Base-by-base conservation (phyloP, 352 stramenopile species). In the Aphanomyces cochlioides region DNA sequence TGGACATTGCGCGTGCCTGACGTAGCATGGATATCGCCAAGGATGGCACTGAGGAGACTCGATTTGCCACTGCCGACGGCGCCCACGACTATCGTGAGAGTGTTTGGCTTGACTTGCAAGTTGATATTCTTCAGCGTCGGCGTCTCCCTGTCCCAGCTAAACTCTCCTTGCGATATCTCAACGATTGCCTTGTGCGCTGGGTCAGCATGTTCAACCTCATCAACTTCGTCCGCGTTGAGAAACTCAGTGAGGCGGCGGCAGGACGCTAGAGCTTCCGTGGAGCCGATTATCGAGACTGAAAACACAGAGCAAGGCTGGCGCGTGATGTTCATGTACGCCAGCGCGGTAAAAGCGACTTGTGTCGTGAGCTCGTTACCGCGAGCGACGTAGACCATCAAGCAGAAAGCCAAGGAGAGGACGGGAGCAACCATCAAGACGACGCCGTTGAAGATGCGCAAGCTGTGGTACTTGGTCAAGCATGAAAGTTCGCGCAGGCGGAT, bases 21-120 rank as follows among this genome's bases (percentile, higher is more conserved):
- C 77, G 69, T 1, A 77, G 79, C 59, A 10, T 93, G 79, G 64
- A 99, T 87, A 38, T 90, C 80, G 2, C 85, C 85, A 12, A 90
- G 54, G 39, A 92, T 83, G 13, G 82, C 83, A 59, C 75, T 78
- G 5, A 92, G 72, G 3, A 99, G 83, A 2, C 91, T 98, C 19
- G 85, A 96, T 69, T 99, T 99, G 15, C 97, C 96, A 71, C 81
- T 93, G 1, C 96, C 96, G 3, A 98, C 93, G 1, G 82, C 73
- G 4, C 97, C 97, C 38, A 99, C 88, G 5, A 99, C 78, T 7
- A 94, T 79, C 4, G 98, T 96, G 7, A 99, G 73, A 40, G 89
- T 72, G 6, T 90, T 92, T 0, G 73, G 72, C 28, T 78, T 73
- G 57, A 80, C 85, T 38, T 90, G 74, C 37, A 98, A 80, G 40